These are phyloP conservation scores for Trichophyton schoenleinii DNA, from an alignment of 2,329 filamentous ascomycete species.

Conservation along the genomic window DNA sequence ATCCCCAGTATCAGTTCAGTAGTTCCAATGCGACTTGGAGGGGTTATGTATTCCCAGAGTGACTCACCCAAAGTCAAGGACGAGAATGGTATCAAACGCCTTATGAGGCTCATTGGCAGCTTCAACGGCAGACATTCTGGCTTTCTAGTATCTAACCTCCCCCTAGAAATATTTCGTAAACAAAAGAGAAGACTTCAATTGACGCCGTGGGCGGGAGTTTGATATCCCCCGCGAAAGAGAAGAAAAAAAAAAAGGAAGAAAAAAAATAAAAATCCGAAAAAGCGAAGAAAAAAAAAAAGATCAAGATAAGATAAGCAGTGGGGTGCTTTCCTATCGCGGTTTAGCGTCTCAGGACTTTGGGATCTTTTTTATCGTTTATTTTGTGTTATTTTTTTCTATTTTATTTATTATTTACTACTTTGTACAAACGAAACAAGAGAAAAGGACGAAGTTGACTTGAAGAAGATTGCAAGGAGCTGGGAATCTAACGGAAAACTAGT, in stretches of 20 bases:
- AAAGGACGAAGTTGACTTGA: neutral
- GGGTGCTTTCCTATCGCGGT: slow-evolving; percentile 7
- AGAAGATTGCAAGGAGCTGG: too few relatives aligned
- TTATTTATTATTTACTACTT: neutral
- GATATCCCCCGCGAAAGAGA: slow-evolving; percentile 3
- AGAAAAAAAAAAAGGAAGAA: neutral
- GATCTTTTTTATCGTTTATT: neutral
- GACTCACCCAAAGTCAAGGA: slow-evolving; percentile 11
- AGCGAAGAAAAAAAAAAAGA: neutral
- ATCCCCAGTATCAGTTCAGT: neutral
- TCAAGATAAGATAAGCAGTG: slow-evolving; percentile 5
- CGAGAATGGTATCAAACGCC: slow-evolving; percentile 21
- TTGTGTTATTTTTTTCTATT: neutral
- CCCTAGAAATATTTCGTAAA: neutral
- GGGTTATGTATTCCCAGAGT: neutral
- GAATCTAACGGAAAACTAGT: neutral
- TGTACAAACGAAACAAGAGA: neutral
- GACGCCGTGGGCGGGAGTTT: slow-evolving; percentile 4
- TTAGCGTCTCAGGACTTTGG: slow-evolving; percentile 2
- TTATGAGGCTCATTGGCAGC: slow-evolving; percentile 19
- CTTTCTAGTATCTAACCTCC: neutral
- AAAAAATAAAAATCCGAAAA: neutral
- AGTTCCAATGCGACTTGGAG: neutral
- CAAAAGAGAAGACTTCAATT: neutral
- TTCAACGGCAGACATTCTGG: slow-evolving; percentile 14